Base-by-base conservation (phyloP, 805 yeast genomes). In the Metschnikowia proteae region DNA sequence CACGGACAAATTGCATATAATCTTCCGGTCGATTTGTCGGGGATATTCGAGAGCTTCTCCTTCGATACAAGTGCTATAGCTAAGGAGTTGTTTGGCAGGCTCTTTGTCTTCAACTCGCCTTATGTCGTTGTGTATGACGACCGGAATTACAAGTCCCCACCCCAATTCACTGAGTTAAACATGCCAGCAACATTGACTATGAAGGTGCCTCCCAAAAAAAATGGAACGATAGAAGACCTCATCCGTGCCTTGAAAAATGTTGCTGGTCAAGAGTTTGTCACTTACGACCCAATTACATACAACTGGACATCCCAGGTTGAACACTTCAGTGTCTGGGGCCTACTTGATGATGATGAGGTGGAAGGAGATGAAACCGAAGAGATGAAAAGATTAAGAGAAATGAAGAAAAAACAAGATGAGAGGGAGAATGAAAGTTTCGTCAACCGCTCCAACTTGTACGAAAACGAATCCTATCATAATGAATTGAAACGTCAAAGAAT, bases 251-350 rank as follows among this genome's bases (percentile, higher is more conserved):
- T 85, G 43, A 79, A 80, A 52, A 73, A 70, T 42, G 67, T 75
- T 55, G 75, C 59, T 31, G 96, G 91, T 5, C 88, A 85, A 83
- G 83, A 83, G 52, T 89, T 86, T 61, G 73, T 91, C 10, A 84
- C 90, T 4, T 90, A 84, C 61, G 90, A 86, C 58, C 89, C 90
- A 3, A 74, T 83, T 28, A 79, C 81, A 4, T 88, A 88, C 32
- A 66, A 79, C 4, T 90, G 91, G 89, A 82, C 84, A 1, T 90
- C 88, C 66, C 79, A 75, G 57, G 97, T 91, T 6, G 82, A 86
- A 56, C 99, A 94, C 70, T 94, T 94, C 60, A 89, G 96, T 70
- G 80, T 87, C 5, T 94, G 97, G 97, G 98, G 98, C 5, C 67
- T 94, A 34, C 76, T 84, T 13, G 86, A 83, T 54, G 60, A 55